A percentile compares a stretch with the other conserved stretches of the same genome.
These are phyloP conservation scores for Vitis amurensis DNA, from an alignment of 164 flowering plant species.

Conservation along the genomic window DNA sequence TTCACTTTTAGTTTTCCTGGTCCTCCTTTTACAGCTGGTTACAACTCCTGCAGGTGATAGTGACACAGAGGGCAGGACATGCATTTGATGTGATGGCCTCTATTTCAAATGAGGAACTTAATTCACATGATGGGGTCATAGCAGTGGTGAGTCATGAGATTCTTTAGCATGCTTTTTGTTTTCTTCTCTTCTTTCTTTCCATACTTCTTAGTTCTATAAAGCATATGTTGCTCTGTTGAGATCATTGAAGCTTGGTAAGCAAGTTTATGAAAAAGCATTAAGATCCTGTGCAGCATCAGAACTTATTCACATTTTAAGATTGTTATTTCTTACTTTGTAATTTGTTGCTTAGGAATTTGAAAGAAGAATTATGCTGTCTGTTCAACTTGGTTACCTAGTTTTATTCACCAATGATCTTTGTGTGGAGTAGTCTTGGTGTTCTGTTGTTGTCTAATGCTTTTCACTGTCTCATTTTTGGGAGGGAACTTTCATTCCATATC, in stretches of 20 bases:
- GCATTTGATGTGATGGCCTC: constrained; percentile 83
- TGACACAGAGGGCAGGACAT: constrained; percentile 87
- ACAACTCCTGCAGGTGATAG: constrained; percentile 48
- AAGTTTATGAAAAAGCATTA: background rate
- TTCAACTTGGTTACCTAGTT: too few relatives aligned
- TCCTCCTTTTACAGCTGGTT: too few relatives aligned
- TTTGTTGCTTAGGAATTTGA: background rate
- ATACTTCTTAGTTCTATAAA: background rate
- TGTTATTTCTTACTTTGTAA: too few relatives aligned
- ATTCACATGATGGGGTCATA: constrained; percentile 77
- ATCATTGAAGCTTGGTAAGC: background rate
- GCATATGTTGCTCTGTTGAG: background rate
- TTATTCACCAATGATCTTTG: too few relatives aligned
- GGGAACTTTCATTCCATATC: too few relatives aligned
- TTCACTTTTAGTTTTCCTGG: too few relatives aligned
- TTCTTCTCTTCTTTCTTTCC: background rate
- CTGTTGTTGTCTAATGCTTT: too few relatives aligned
- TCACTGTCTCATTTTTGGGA: too few relatives aligned
- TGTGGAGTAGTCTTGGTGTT: too few relatives aligned
- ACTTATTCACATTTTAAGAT: background rate
- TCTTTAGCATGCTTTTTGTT: background rate
- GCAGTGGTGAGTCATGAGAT: constrained; percentile 69
- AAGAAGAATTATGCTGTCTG: background rate
- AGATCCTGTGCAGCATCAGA: background rate
- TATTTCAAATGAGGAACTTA: constrained; percentile 54